These are phyloP conservation scores for Bretziella fagacearum DNA, from an alignment of 2,329 filamentous ascomycete species.

Conservation along the genomic window DNA sequence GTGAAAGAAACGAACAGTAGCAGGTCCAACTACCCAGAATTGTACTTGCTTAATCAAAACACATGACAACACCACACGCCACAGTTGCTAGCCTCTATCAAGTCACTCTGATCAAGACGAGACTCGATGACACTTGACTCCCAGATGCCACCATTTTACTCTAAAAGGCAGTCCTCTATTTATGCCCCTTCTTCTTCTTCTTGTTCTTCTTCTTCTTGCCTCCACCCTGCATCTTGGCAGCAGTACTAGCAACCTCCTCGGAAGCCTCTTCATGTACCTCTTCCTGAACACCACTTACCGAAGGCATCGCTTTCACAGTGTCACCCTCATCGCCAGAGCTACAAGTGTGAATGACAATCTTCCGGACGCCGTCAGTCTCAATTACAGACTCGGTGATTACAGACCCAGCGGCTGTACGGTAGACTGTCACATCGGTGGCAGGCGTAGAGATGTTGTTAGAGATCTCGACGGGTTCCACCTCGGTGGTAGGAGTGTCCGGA, in stretches of 20 bases:
- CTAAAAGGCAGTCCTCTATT: too few species aligned
- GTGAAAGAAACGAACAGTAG: neutral
- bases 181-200: constrained; percentile 15
- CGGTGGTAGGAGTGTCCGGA: too few species aligned
- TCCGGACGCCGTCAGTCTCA: constrained; percentile 55
- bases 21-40: neutral
- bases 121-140: too few species aligned
- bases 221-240: constrained; percentile 1
- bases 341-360: constrained; percentile 44
- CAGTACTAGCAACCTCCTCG: neutral
- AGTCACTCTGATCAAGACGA: too few species aligned
- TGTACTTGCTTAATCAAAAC: neutral
- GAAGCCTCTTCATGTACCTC: neutral
- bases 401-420: constrained; percentile 44
- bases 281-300: neutral
- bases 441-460: neutral
- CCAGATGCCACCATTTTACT: too few species aligned
- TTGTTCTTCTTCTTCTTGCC: constrained; percentile 14
- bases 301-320: neutral
- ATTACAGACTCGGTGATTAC: constrained; percentile 68
- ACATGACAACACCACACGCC: neutral
- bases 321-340: constrained; percentile 22
- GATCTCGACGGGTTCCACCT: neutral
- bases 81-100: too few species aligned
- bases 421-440: constrained; percentile 13